Evolutionary conservation across 352 stramenopile species (phyloP).

Genomic region (Globisporangium abappressorium): DNA sequence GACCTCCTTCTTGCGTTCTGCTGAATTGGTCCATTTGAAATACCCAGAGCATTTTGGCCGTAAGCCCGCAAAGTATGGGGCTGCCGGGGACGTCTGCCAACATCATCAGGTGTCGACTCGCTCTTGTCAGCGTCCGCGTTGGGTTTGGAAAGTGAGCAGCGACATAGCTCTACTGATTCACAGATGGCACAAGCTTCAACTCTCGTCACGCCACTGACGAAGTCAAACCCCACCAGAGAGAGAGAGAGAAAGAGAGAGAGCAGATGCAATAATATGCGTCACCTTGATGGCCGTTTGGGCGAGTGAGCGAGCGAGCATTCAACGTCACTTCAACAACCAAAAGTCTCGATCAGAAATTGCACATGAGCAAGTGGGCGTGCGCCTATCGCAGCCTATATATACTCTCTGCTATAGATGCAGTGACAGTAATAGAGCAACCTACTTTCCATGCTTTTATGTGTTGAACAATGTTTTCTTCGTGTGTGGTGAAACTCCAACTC

Average conservation of each 20-base stretch:
- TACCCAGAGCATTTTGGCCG: background rate
- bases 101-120: background rate
- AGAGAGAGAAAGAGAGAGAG: background rate
- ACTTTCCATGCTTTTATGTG: background rate
- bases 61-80: background rate
- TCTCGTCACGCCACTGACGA: background rate
- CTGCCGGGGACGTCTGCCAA: background rate
- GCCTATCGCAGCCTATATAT: background rate
- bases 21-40: background rate
- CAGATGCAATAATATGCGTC: background rate
- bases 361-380: background rate
- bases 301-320: background rate
- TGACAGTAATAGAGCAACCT: too few species aligned
- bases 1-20: background rate
- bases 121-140: background rate
- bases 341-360: background rate
- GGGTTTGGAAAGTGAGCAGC: too few species aligned
- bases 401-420: background rate
- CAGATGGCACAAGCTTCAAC: conserved; percentile 1
- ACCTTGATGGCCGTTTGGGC: background rate
- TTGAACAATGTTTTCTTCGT: background rate
- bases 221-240: background rate
- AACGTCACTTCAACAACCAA: background rate
- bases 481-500: background rate
- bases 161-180: background rate